phyloP scores from a whole-genome alignment of 164 flowering plant species.

The Annona squamosa region DNA sequence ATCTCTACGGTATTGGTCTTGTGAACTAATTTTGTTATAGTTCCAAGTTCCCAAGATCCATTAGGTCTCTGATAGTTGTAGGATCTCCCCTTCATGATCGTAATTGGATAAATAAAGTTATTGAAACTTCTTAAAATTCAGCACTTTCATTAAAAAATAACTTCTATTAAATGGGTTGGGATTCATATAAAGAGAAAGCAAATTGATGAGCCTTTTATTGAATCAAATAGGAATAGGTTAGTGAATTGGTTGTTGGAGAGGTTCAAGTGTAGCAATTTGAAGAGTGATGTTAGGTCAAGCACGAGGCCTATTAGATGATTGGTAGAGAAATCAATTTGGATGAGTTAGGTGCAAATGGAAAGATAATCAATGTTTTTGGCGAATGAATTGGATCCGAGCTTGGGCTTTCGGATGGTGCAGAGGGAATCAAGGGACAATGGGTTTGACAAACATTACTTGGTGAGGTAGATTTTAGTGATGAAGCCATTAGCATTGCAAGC shows the following conservation, averaged over 20 bases:
- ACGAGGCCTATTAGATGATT: conserved; percentile 41
- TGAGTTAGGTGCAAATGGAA: conserved; percentile 33
- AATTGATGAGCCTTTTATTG: conserved; percentile 34
- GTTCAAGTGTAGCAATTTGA: conserved; percentile 23
- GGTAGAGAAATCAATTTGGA: conserved; percentile 38
- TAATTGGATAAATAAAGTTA: conserved; percentile 63
- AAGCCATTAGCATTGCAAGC: conserved; percentile 28
- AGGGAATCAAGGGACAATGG: conserved; percentile 39
- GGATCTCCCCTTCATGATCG: conserved; percentile 52
- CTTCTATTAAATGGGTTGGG: conserved; percentile 45
- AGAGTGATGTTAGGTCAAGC: conserved; percentile 43
- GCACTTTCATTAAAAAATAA: conserved; percentile 43
- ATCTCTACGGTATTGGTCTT: conserved; percentile 61
- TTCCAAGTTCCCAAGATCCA: conserved; percentile 47
- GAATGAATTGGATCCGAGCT: conserved; percentile 36
- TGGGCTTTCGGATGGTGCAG: conserved; percentile 37
- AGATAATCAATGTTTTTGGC: conserved; percentile 32
- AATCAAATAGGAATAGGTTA: conserved; percentile 54
- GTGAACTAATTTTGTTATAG: conserved; percentile 37
- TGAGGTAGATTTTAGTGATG: conserved; percentile 39
- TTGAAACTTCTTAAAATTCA: conserved; percentile 36
- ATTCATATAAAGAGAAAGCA: conserved; percentile 41
- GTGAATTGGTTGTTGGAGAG: conserved; percentile 46
- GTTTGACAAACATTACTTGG: conserved; percentile 23
- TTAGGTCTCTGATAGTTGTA: conserved; percentile 48